phyloP scores from a whole-genome alignment of 345 rosid genomes.

The Populus tremula region DNA sequence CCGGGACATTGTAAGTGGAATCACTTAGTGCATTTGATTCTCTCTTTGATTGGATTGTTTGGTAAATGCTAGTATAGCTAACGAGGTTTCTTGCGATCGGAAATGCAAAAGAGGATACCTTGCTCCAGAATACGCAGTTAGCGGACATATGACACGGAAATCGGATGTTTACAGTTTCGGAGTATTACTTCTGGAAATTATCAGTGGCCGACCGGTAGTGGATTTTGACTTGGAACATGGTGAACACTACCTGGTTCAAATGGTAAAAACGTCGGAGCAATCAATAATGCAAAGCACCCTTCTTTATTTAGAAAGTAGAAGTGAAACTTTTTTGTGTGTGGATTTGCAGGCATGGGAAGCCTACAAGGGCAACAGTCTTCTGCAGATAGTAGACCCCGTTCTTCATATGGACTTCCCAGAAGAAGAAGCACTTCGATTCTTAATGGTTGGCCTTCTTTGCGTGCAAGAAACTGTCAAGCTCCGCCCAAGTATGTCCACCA shows the following conservation, averaged over 20 bases:
- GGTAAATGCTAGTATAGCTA: not conserved
- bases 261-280: constrained; percentile 29
- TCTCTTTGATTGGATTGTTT: not conserved
- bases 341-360: constrained; percentile 53
- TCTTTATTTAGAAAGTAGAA: not conserved
- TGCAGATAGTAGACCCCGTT: constrained; percentile 40
- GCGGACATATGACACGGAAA: constrained; percentile 46
- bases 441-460: constrained; percentile 53
- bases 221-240: constrained; percentile 44
- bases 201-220: constrained; percentile 43
- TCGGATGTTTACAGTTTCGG: constrained; percentile 64
- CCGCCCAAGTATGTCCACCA: constrained; percentile 49
- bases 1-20: constrained; percentile 52
- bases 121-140: constrained; percentile 57
- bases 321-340: not conserved
- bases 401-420: constrained; percentile 32
- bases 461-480: constrained; percentile 51
- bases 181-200: constrained; percentile 50
- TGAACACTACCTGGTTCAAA: constrained; percentile 51
- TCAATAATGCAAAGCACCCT: not conserved
- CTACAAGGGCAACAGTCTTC: constrained; percentile 26
- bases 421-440: constrained; percentile 44
- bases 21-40: not conserved
- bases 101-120: constrained; percentile 47
- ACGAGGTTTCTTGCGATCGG: constrained; percentile 16